Evolutionary conservation across 2,329 filamentous ascomycete genomes (phyloP).

Genomic region (Penicillium sp.): DNA sequence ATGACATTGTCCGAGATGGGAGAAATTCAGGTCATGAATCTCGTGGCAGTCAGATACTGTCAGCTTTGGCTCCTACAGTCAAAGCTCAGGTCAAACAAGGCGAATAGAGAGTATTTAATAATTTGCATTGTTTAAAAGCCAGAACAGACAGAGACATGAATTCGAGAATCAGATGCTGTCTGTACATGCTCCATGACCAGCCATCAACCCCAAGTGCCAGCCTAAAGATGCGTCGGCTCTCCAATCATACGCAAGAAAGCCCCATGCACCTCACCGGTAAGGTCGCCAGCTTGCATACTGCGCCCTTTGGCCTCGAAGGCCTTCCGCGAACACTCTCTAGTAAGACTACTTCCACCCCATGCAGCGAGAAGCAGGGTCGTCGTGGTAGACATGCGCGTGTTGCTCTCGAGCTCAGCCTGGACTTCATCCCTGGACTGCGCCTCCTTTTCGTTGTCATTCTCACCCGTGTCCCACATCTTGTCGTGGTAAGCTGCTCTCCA

Average conservation of each 20-base stretch:
- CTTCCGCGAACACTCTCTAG: slow-evolving; percentile 80
- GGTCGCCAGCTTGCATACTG: slow-evolving; percentile 84
- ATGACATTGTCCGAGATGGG: background rate
- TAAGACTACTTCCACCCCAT: slow-evolving; percentile 81
- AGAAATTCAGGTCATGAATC: background rate
- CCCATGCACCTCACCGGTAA: slow-evolving; percentile 82
- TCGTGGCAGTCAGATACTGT: background rate
- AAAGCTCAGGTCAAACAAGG: background rate
- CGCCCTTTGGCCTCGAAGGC: slow-evolving; percentile 83
- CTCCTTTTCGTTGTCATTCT: slow-evolving; percentile 30
- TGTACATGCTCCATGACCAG: background rate
- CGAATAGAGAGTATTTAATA: background rate
- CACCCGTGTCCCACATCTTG: slow-evolving; percentile 62
- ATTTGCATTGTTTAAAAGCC: background rate
- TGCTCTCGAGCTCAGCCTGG: slow-evolving; percentile 40
- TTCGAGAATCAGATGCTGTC: background rate
- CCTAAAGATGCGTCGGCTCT: slow-evolving; percentile 49
- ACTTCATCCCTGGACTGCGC: slow-evolving; percentile 41
- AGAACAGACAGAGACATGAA: background rate
- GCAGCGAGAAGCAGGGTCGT: slow-evolving; percentile 70
- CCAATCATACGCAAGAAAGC: slow-evolving; percentile 79
- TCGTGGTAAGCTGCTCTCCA: slow-evolving; percentile 88
- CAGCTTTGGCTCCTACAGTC: background rate
- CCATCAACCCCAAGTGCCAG: background rate
- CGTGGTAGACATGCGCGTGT: slow-evolving; percentile 53